These are phyloP conservation scores for Cocos nucifera DNA, from an alignment of 176 grass and related monocot genomes.

Conservation along the genomic window DNA sequence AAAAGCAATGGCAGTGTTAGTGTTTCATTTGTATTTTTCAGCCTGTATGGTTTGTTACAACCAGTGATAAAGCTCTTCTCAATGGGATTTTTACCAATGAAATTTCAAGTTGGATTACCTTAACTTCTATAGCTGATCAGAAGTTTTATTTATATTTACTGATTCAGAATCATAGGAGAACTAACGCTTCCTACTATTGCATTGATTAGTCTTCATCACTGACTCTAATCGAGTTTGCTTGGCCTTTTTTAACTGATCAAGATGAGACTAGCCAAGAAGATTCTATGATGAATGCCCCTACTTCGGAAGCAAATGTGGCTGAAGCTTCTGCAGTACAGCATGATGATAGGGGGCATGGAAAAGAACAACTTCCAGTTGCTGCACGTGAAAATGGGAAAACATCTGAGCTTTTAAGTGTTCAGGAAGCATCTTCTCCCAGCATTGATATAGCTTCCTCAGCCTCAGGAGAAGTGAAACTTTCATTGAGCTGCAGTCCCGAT, in stretches of 20 bases:
- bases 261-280: conserved; percentile 2
- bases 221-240: conserved; percentile 13
- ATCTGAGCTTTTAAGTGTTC: conserved; percentile 20
- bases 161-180: no score
- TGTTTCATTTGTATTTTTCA: no score
- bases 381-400: conserved; percentile 9
- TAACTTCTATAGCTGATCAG: no score
- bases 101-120: no score
- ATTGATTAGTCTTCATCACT: not conserved
- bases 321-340: not conserved
- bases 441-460: conserved; percentile 59
- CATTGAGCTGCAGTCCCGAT: conserved; percentile 31
- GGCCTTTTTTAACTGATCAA: conserved; percentile 21
- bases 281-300: conserved; percentile 15
- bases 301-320: conserved; percentile 16
- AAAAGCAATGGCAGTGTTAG: no score
- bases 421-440: conserved; percentile 24
- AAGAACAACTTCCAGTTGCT: not conserved
- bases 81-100: no score
- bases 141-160: no score
- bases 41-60: no score
- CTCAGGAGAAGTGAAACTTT: conserved; percentile 53
- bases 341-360: conserved; percentile 6
- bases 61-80: no score
- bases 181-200: no score